These are phyloP conservation scores for Phenoliferia sp. DNA, from an alignment of 1,284 basidiomycete genomes.

Conservation along the genomic window DNA sequence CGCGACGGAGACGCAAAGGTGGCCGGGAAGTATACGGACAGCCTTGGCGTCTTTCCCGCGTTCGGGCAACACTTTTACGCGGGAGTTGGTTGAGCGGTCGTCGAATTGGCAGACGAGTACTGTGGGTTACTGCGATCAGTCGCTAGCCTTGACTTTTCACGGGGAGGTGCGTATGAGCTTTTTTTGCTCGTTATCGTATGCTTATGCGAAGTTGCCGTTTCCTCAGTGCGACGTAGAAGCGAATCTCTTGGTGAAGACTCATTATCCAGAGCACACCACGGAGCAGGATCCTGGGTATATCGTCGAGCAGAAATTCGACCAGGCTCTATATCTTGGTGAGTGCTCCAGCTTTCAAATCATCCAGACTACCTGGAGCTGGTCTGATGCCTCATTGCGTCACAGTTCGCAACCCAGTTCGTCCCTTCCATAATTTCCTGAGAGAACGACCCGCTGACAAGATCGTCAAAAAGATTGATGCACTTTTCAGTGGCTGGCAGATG, in stretches of 20 bases:
- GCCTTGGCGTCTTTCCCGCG: neutral
- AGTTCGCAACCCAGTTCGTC: slow-evolving; percentile 32
- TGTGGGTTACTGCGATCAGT: neutral
- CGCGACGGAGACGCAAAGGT: neutral
- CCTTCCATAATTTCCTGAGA: no score
- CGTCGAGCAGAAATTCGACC: slow-evolving; percentile 7
- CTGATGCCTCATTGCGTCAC: no score
- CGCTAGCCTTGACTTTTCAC: neutral
- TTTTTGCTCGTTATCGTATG: slow-evolving; percentile 11
- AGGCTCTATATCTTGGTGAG: slow-evolving; percentile 21
- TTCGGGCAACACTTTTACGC: slow-evolving; percentile 25
- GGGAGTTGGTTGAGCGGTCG: neutral
- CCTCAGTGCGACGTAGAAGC: slow-evolving; percentile 24
- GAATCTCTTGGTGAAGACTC: slow-evolving; percentile 25
- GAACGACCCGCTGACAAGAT: no score
- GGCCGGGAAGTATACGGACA: neutral
- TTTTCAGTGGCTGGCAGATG: slow-evolving; percentile 4
- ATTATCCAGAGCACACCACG: neutral
- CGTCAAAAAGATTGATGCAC: slow-evolving; percentile 15
- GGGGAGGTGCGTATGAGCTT: slow-evolving; percentile 2
- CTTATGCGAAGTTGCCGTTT: neutral
- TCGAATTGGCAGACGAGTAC: neutral
- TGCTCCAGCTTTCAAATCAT: neutral
- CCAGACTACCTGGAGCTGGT: no score
- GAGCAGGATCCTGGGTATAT: neutral